Base-by-base conservation (phyloP, 2,329 filamentous ascomycete species). In the Sporothrix pallida region DNA sequence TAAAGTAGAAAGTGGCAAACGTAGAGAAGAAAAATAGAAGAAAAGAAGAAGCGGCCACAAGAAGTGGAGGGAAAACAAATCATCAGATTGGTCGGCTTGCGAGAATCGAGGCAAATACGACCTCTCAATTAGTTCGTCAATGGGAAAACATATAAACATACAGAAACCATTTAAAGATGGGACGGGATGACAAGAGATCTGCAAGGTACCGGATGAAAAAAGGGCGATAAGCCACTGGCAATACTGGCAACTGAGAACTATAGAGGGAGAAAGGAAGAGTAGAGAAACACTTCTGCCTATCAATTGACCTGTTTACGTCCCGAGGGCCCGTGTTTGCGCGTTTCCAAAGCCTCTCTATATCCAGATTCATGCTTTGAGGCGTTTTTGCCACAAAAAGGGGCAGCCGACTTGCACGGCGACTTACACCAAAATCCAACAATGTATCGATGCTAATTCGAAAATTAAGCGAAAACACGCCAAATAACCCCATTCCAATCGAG, bases 81-180 rank as follows among this genome's bases (percentile, higher is more conserved):
- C 8, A n/a, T 17, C 4, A 20, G 8, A 68, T 46, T 2, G 23
- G 13, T 13, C 44, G 46, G 20, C 7, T 50, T 37, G 31, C 31
- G 48, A 20, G 65, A 48, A 31, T 31, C n/a, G 37, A 71, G 52
- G 48, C n/a, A 70, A 60, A 70, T 42, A 70, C 26, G 26, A 20
- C 8, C 54, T 54, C 26, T 26, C 68, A 71, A 71, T 71, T 60
- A 71, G 68, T 71, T 71, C n/a, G 68, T 71, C 68, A 71, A 71
- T 71, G 68, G 68, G 50, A 17, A 50, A 52, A 52, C 6, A n/a
- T 13, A 17, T 12, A 17, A 13, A 17, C 23, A 26, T 3, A 17
- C 15, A 17, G 46, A 17, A 48, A 48, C 10, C 12, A 48, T 15
- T 17, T 37, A 48, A 26, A 23, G 62, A 46, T 48, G 52, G 54